phyloP scores from a whole-genome alignment of 805 yeast genomes.

The Komagataella ulmi region DNA sequence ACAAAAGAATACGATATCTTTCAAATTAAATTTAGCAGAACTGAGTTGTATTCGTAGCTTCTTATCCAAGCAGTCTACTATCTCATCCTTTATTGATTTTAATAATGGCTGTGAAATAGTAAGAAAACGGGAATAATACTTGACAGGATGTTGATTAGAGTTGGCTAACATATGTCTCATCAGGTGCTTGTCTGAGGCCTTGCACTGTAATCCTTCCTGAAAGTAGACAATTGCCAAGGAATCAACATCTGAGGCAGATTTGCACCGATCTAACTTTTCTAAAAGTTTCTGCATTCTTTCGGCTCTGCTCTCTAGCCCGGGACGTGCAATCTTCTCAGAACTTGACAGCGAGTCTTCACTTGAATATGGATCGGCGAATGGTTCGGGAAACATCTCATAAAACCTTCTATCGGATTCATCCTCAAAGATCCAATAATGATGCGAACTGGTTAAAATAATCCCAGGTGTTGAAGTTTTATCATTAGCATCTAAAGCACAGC shows the following conservation, averaged over 20 bases:
- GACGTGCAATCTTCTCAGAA: not conserved
- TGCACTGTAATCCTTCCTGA: constrained; percentile 42
- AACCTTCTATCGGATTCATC: constrained; percentile 51
- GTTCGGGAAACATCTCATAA: constrained; percentile 26
- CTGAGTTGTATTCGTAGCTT: constrained; percentile 50
- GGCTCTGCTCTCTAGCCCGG: constrained; percentile 11
- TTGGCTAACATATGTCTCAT: constrained; percentile 39
- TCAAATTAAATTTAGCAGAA: constrained; percentile 36
- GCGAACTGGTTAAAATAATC: constrained; percentile 1
- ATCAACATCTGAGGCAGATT: constrained; percentile 36
- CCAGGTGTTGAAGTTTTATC: constrained; percentile 14
- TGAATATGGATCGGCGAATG: not conserved
- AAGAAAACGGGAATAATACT: constrained; percentile 51
- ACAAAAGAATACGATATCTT: constrained; percentile 46
- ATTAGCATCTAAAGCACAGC: constrained; percentile 10
- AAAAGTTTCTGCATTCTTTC: constrained; percentile 30
- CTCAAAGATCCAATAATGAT: constrained; percentile 37
- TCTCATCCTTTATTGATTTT: constrained; percentile 35
- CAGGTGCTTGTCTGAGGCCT: constrained; percentile 56
- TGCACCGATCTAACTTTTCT: constrained; percentile 22
- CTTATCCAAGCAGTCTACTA: constrained; percentile 40
- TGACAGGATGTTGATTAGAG: constrained; percentile 29
- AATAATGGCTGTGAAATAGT: constrained; percentile 40
- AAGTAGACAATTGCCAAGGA: constrained; percentile 33
- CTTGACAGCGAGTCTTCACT: not conserved